These are phyloP conservation scores for Syzygium grande DNA, from an alignment of 345 rosid species.

Conservation along the genomic window DNA sequence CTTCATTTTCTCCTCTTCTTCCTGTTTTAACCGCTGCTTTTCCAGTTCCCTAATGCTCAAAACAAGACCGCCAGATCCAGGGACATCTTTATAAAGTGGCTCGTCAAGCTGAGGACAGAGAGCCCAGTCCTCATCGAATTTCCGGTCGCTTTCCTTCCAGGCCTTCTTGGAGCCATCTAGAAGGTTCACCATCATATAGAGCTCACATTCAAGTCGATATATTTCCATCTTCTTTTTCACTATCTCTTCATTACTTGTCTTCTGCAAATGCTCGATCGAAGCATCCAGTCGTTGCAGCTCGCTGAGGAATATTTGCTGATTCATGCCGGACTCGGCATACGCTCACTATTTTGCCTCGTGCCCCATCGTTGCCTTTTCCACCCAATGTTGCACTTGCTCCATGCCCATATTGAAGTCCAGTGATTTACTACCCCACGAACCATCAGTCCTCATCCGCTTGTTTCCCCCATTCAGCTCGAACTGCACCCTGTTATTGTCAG, in stretches of 20 bases:
- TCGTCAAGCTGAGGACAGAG: constrained; percentile 40
- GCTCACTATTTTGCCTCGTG: constrained; percentile 41
- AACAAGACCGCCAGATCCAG: constrained; percentile 75
- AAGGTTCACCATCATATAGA: constrained; percentile 57
- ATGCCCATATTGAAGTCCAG: constrained; percentile 31
- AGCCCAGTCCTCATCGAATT: constrained; percentile 58
- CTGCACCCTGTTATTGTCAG: constrained; percentile 35
- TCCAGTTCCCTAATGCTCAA: constrained; percentile 23
- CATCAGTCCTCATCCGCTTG: constrained; percentile 69
- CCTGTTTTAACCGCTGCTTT: too few relatives aligned
- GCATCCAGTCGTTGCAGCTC: constrained; percentile 43
- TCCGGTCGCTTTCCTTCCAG: constrained; percentile 48
- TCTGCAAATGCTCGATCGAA: constrained; percentile 50
- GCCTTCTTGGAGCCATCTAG: constrained; percentile 71
- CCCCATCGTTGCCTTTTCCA: constrained; percentile 42
- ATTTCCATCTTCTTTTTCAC: constrained; percentile 39
- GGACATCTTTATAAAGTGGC: constrained; percentile 64
- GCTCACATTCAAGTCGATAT: constrained; percentile 65
- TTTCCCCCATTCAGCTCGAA: constrained; percentile 33
- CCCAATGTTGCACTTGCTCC: constrained; percentile 37
- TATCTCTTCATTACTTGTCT: constrained; percentile 48
- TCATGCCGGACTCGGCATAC: constrained; percentile 25
- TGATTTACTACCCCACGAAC: constrained; percentile 39
- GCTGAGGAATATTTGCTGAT: constrained; percentile 39
- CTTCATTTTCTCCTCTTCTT: too few relatives aligned